A percentile compares a stretch with the other conserved stretches of the same genome.
Evolutionary conservation across 2,329 filamentous ascomycete genomes (phyloP).

Genomic region (Sclerotinia subarctica): DNA sequence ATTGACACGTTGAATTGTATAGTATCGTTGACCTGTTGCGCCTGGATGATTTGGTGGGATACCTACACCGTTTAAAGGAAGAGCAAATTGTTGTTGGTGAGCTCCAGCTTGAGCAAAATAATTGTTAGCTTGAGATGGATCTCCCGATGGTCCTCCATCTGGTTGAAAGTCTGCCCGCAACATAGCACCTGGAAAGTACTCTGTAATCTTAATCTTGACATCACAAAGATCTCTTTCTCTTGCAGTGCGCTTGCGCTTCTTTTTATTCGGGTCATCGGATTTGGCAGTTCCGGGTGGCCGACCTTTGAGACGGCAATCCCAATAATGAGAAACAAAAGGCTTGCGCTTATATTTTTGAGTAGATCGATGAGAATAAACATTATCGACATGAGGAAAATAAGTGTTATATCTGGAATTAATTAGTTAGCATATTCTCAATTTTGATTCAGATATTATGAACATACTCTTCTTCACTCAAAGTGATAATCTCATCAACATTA

Average conservation of each 20-base stretch:
- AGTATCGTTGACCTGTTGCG: slow-evolving; percentile 54
- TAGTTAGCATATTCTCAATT: slow-evolving; percentile 22
- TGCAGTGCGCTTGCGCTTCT: slow-evolving; percentile 75
- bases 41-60: slow-evolving; percentile 47
- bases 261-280: slow-evolving; percentile 75
- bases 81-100: slow-evolving; percentile 41
- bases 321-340: slow-evolving; percentile 80
- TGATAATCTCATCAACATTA: slow-evolving; percentile 69
- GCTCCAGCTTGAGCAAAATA: slow-evolving; percentile 34
- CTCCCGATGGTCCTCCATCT: slow-evolving; percentile 31
- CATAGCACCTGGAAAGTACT: slow-evolving; percentile 62
- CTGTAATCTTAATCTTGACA: slow-evolving; percentile 83
- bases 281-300: slow-evolving; percentile 76
- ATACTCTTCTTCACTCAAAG: slow-evolving; percentile 71
- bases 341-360: slow-evolving; percentile 79
- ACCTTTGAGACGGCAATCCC: slow-evolving; percentile 80
- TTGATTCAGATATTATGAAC: slow-evolving; percentile 30
- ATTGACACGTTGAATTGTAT: slow-evolving; percentile 75
- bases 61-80: slow-evolving; percentile 43
- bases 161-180: slow-evolving; percentile 36
- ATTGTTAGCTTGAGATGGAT: slow-evolving; percentile 32
- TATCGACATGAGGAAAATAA: slow-evolving; percentile 81
- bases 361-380: slow-evolving; percentile 79
- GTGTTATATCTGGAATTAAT: slow-evolving; percentile 60
- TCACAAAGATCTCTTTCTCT: slow-evolving; percentile 76